Conservation (phyloP, 2,329 filamentous ascomycete genomes). For the Aspergillus ochraceus region DNA sequence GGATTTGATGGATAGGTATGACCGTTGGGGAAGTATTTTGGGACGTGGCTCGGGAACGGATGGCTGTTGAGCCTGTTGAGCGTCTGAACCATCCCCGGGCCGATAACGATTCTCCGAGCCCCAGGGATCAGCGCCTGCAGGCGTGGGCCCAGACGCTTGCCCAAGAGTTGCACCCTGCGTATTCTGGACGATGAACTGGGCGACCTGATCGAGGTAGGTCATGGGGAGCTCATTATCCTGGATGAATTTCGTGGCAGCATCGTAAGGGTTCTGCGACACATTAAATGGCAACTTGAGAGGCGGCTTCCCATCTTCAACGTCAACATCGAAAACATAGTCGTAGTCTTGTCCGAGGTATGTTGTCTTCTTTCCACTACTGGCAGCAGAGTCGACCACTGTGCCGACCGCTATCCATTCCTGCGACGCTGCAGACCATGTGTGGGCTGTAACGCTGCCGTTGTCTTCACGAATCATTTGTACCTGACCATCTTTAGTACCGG, state of each 20-base stretch:
- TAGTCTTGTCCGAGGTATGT: slow-evolving; percentile 83
- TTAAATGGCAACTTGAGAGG: slow-evolving; percentile 94
- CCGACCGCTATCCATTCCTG: slow-evolving; percentile 83
- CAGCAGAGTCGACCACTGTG: slow-evolving; percentile 88
- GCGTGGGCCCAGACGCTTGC: slow-evolving; percentile 48
- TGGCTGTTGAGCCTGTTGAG: slow-evolving; percentile 26
- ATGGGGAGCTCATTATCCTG: slow-evolving; percentile 84
- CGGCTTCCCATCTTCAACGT: slow-evolving; percentile 92
- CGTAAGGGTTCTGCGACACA: slow-evolving; percentile 86
- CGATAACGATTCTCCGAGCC: slow-evolving; percentile 77
- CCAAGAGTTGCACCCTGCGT: slow-evolving; percentile 85
- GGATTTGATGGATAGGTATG: slow-evolving; percentile 74
- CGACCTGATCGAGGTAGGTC: slow-evolving; percentile 85
- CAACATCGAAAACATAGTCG: slow-evolving; percentile 95
- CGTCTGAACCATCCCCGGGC: slow-evolving; percentile 62
- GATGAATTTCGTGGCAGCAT: slow-evolving; percentile 87
- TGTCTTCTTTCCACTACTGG: slow-evolving; percentile 76
- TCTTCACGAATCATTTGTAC: slow-evolving; percentile 85
- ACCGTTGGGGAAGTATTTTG: slow-evolving; percentile 72
- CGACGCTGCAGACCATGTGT: slow-evolving; percentile 76
- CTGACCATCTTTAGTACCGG: slow-evolving; percentile 94
- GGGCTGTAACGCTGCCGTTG: slow-evolving; percentile 79
- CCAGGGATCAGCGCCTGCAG: slow-evolving; percentile 67
- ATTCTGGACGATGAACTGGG: slow-evolving; percentile 88
- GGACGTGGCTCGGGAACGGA: slow-evolving; percentile 44